Conservation (phyloP, 2,329 filamentous ascomycete genomes). For the Cercospora sojina region DNA sequence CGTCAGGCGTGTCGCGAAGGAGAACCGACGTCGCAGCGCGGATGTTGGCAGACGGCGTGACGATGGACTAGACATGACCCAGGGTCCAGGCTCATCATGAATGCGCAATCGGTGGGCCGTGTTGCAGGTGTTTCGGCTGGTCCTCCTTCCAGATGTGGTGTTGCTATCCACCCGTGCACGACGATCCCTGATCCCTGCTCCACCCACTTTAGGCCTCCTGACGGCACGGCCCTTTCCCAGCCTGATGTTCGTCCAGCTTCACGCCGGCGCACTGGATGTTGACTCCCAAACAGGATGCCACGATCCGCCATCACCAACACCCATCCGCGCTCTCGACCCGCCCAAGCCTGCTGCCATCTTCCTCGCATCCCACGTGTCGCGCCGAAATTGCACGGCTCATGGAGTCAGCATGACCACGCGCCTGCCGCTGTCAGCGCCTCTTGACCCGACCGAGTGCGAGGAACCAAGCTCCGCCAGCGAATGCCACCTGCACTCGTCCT, state of each 20-base stretch:
- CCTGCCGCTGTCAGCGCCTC: conserved; percentile 1
- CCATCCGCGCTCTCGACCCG: background rate
- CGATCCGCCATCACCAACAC: conserved; percentile 4
- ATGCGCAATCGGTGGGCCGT: background rate
- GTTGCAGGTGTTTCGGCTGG: background rate
- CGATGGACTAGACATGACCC: background rate
- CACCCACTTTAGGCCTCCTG: too few species aligned
- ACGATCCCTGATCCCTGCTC: too few species aligned
- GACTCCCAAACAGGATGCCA: conserved; percentile 9
- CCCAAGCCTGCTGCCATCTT: background rate
- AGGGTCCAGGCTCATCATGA: conserved; percentile 1
- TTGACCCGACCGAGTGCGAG: conserved; percentile 8
- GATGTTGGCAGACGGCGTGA: background rate
- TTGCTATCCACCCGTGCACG: background rate
- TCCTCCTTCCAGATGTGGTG: conserved; percentile 8
- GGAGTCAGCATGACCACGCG: conserved; percentile 9
- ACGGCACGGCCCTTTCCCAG: background rate
- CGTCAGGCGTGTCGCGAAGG: background rate
- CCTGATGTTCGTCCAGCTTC: conserved; percentile 1
- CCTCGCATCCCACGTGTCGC: background rate
- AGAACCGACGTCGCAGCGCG: background rate
- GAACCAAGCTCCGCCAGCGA: background rate
- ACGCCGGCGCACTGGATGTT: conserved; percentile 2
- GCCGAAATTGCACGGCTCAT: background rate
- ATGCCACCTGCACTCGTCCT: background rate